Conservation (phyloP, 176 grass and related monocot species). For the Oryza glaberrima region DNA sequence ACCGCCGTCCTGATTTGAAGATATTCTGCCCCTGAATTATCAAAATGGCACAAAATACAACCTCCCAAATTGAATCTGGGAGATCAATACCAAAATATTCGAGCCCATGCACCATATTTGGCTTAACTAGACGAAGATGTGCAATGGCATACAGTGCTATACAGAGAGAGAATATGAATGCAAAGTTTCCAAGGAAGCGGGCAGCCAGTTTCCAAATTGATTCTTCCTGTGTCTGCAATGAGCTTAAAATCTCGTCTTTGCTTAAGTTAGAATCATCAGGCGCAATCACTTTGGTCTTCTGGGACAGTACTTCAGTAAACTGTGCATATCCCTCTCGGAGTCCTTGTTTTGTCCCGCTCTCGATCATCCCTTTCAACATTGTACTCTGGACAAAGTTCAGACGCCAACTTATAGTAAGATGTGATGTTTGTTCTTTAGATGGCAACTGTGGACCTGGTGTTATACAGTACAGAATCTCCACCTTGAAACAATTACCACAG, state of each 20-base stretch:
- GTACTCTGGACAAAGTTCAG: slow-evolving; percentile 89
- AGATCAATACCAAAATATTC: slow-evolving; percentile 90
- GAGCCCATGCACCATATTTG: slow-evolving; percentile 69
- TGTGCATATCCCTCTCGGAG: slow-evolving; percentile 75
- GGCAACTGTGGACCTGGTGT: slow-evolving; percentile 61
- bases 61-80: slow-evolving; percentile 89
- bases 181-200: slow-evolving; percentile 85
- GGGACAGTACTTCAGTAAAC: slow-evolving; percentile 77
- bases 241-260: slow-evolving; percentile 83
- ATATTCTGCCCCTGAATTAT: slow-evolving; percentile 76
- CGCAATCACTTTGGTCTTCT: slow-evolving; percentile 68
- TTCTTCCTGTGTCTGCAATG: slow-evolving; percentile 68
- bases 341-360: slow-evolving; percentile 85
- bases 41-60: slow-evolving; percentile 77
- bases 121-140: slow-evolving; percentile 65
- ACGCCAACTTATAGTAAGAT: slow-evolving; percentile 81
- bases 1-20: slow-evolving; percentile 64
- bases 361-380: slow-evolving; percentile 95
- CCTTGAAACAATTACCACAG: slow-evolving; percentile 79
- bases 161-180: slow-evolving; percentile 66
- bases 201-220: slow-evolving; percentile 71
- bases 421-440: slow-evolving; percentile 62
- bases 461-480: slow-evolving; percentile 74
- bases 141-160: slow-evolving; percentile 54
- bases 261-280: slow-evolving; percentile 53